Conservation (phyloP, 1,284 basidiomycete species). For the Bjerkandera adusta region DNA sequence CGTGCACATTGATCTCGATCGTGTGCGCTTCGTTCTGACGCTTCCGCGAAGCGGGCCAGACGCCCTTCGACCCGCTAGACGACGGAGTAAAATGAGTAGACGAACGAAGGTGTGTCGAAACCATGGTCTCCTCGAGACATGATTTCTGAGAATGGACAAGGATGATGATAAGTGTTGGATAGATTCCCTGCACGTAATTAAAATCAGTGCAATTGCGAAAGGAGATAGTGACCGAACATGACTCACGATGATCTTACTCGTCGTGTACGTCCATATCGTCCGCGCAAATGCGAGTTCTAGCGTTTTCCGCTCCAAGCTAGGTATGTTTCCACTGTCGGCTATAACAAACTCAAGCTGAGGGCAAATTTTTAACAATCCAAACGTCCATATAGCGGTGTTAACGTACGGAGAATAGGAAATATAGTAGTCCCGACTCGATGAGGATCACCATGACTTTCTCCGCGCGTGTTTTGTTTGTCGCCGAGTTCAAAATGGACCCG, state of each 20-base stretch:
- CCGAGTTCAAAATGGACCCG: no score
- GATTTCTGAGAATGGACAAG: constrained; percentile 5
- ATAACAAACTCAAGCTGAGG: neutral
- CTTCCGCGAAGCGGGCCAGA: no score
- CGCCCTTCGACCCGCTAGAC: no score
- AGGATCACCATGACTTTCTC: constrained; percentile 11
- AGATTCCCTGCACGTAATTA: constrained; percentile 7
- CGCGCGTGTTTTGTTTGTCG: neutral
- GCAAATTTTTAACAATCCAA: neutral
- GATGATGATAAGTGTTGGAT: constrained; percentile 8
- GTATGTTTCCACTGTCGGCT: neutral
- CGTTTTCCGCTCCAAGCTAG: neutral
- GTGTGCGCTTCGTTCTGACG: no score
- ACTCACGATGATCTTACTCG: constrained; percentile 6
- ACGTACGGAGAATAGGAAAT: constrained; percentile 13
- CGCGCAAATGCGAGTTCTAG: neutral
- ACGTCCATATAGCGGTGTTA: no score
- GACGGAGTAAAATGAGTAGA: no score
- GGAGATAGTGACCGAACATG: no score
- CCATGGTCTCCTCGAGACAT: constrained; percentile 5
- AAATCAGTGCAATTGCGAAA: neutral
- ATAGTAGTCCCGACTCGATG: constrained; percentile 11
- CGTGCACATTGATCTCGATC: no score
- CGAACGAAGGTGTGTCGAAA: no score
- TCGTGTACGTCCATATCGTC: constrained; percentile 8